Base-by-base conservation (phyloP, 306 rosid genomes). In the Astragalus glycyphyllos region DNA sequence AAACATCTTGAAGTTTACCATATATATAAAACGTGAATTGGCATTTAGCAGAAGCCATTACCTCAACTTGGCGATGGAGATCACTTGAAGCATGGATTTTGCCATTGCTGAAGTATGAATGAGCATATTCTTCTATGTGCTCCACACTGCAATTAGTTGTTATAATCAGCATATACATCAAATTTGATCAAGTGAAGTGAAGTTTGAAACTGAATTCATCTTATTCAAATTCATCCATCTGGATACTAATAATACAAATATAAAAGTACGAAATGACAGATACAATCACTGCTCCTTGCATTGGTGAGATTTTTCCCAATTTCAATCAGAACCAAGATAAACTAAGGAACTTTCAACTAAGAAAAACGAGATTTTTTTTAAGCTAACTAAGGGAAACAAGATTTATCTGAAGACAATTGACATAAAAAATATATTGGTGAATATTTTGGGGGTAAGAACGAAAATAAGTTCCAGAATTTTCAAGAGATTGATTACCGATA, bases 51-150 rank as follows among this genome's bases (percentile, higher is more conserved):
- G 6, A 72, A 64, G 54, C 48, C 26, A 65, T 72, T 85, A 79
- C 93, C 90, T 86, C 80, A 68, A 86, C 54, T 8, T 14, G 64
- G 76, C 16, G 40, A 72, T 15, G 84, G 59, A 92, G 78, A 57
- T 86, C 86, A 57, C 55, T 65, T 47, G 93, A 93, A 58, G 97
- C 85, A 6, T 84, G 91, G 63, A 90, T 85, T 41, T 72, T 71
- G 38, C 97, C 96, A 6, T 80, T 76, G 86, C 89, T 82, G 79
- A 90, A 87, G 79, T 93, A 93, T 69, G 94, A 86, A 46, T 84
- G 91, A 42, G 96, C 93, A 73, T 79, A 84, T 60, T 93, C 97
- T 80, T 93, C 92, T 61, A 93, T 88, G 65, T 82, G 82, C 74
- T 81, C 98, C 82, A 84, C 73, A 73, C 97, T 93, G 86, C 73